A percentile compares a stretch with the other conserved stretches of the same genome.
Conservation (phyloP, 257 asterid genomes). For the Petrea volubilis region DNA sequence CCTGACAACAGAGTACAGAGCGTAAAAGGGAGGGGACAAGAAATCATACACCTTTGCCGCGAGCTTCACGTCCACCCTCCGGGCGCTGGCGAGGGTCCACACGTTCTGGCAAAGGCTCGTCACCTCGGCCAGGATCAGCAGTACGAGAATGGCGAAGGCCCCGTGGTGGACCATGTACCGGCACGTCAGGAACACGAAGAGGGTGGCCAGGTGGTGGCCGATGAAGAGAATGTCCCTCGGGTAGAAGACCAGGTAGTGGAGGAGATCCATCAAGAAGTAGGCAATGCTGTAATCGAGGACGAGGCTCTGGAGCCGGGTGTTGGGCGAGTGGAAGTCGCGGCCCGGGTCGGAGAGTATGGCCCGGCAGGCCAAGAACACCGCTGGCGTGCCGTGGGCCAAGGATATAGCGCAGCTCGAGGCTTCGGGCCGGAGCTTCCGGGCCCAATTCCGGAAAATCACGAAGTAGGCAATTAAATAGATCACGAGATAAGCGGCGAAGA, state of each 20-base stretch:
- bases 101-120: slow-evolving; percentile 89
- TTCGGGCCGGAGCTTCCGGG: slow-evolving; percentile 72
- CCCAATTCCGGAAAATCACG: slow-evolving; percentile 62
- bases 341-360: slow-evolving; percentile 60
- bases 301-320: slow-evolving; percentile 56
- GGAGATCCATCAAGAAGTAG: slow-evolving; percentile 83
- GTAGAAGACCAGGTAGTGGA: slow-evolving; percentile 67
- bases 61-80: slow-evolving; percentile 54
- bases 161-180: slow-evolving; percentile 76
- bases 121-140: slow-evolving; percentile 77
- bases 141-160: slow-evolving; percentile 71
- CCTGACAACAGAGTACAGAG: slow-evolving; percentile 68
- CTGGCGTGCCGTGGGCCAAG: slow-evolving; percentile 90
- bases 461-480: slow-evolving; percentile 60
- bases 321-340: slow-evolving; percentile 57
- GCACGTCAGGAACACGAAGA: slow-evolving; percentile 87
- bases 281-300: slow-evolving; percentile 92
- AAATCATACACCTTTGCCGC: slow-evolving; percentile 59
- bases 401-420: slow-evolving; percentile 94
- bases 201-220: slow-evolving; percentile 80
- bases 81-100: slow-evolving; percentile 81
- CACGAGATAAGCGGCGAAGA: slow-evolving; percentile 43
- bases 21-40: slow-evolving; percentile 88
- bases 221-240: slow-evolving; percentile 82
- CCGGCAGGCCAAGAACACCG: slow-evolving; percentile 59